Conservation (phyloP, 2,329 filamentous ascomycete genomes). For the Fusarium bulbicola region DNA sequence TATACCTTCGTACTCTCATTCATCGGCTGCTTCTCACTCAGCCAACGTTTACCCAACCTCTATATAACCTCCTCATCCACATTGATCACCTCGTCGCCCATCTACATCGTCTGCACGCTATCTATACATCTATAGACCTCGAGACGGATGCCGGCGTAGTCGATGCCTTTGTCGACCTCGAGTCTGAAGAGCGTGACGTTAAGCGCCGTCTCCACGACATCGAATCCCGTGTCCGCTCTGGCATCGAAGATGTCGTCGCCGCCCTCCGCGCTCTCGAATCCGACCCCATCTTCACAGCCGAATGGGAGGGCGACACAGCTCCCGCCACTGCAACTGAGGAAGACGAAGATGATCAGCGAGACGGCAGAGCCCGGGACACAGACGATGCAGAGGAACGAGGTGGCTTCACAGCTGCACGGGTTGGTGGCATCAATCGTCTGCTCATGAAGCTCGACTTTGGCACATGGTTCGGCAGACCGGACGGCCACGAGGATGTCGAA, state of each 20-base stretch:
- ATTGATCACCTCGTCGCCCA: slow-evolving; percentile 86
- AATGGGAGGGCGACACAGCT: slow-evolving; percentile 51
- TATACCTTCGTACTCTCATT: slow-evolving; percentile 76
- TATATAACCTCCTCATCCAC: slow-evolving; percentile 74
- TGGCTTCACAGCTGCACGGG: slow-evolving; percentile 73
- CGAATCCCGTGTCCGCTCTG: slow-evolving; percentile 70
- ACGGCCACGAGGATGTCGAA: slow-evolving; percentile 32
- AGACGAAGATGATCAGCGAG: slow-evolving; percentile 15
- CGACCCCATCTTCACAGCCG: slow-evolving; percentile 55
- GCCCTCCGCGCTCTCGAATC: slow-evolving; percentile 58
- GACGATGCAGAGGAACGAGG: slow-evolving; percentile 48
- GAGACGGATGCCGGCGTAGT: slow-evolving; percentile 85
- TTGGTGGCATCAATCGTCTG: slow-evolving; percentile 83
- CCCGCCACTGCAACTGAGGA: slow-evolving; percentile 15
- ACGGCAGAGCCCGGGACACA: slow-evolving; percentile 48
- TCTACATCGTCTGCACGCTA: slow-evolving; percentile 76
- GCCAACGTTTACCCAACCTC: slow-evolving; percentile 67
- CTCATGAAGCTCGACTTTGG: slow-evolving; percentile 90
- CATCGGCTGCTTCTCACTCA: slow-evolving; percentile 74
- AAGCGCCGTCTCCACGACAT: slow-evolving; percentile 70
- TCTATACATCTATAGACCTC: slow-evolving; percentile 82
- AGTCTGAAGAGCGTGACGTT: slow-evolving; percentile 76
- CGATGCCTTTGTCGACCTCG: slow-evolving; percentile 76
- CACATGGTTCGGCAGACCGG: slow-evolving; percentile 59
- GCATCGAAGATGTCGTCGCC: slow-evolving; percentile 73